Percentiles rank a stretch among this genome's conserved stretches.
These are phyloP conservation scores for Chenopodium suecicum DNA, from an alignment of 148 eudicot species.

Conservation along the genomic window DNA sequence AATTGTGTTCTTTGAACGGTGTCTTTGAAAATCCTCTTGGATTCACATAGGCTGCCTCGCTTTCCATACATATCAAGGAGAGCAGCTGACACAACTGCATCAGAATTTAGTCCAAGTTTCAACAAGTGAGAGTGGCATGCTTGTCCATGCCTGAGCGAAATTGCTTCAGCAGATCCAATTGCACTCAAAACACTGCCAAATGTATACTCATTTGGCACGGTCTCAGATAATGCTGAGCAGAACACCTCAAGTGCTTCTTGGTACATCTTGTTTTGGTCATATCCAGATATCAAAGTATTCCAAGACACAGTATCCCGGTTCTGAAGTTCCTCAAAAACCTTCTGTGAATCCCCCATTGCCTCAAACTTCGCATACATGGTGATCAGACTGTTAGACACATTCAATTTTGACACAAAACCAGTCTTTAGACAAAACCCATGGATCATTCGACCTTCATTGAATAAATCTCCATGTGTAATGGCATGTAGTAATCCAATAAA, in stretches of 20 bases:
- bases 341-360: conserved; percentile 51
- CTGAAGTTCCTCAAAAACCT: conserved; percentile 61
- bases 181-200: conserved; percentile 81
- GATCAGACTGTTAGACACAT: conserved; percentile 72
- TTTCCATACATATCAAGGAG: conserved; percentile 94
- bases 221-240: conserved; percentile 41
- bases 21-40: conserved; percentile 56
- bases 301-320: conserved; percentile 58
- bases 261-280: conserved; percentile 52
- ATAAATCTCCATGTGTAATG: conserved; percentile 40
- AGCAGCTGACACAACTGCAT: conserved; percentile 61
- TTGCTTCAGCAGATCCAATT: conserved; percentile 70
- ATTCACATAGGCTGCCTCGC: conserved; percentile 76
- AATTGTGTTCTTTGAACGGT: conserved; percentile 51
- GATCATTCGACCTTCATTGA: conserved; percentile 62
- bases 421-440: conserved; percentile 72
- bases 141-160: conserved; percentile 72
- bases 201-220: conserved; percentile 61
- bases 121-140: conserved; percentile 57
- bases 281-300: conserved; percentile 84
- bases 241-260: conserved; percentile 69
- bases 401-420: conserved; percentile 50
- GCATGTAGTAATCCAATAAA: conserved; percentile 72
- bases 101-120: conserved; percentile 56
- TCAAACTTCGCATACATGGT: conserved; percentile 85